phyloP scores from a whole-genome alignment of 2,329 filamentous ascomycete genomes.

The Colletotrichum viniferum region DNA sequence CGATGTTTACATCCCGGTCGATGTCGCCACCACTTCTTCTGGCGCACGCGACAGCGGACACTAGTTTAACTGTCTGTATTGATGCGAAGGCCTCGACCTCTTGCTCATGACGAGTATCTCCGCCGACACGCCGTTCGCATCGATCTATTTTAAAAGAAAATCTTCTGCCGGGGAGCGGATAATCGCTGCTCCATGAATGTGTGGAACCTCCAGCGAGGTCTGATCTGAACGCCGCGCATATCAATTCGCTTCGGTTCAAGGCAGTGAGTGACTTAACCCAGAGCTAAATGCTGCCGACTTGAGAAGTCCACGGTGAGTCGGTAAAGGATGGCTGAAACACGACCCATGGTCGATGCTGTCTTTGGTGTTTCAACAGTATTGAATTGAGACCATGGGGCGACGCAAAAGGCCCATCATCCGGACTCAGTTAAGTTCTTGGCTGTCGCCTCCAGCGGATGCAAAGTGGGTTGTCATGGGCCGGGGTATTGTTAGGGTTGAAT shows the following conservation, averaged over 20 bases:
- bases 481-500: not conserved
- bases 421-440: not conserved
- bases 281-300: not conserved
- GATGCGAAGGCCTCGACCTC: not conserved
- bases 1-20: not conserved
- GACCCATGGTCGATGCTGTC: not conserved
- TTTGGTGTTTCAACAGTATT: not conserved
- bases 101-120: not conserved
- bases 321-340: not conserved
- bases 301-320: not conserved
- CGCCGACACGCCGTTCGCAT: not conserved
- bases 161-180: not conserved
- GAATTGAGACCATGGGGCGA: not conserved
- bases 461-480: not conserved
- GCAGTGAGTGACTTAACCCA: not conserved
- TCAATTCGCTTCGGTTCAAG: not conserved
- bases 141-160: not conserved
- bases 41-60: not conserved
- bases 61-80: not conserved
- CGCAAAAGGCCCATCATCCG: not conserved
- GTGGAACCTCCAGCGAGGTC: not conserved
- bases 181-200: not conserved
- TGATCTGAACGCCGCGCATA: not conserved
- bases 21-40: not conserved
- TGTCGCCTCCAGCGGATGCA: not conserved